These are phyloP conservation scores for Nakaseomyces sp. DNA, from an alignment of 1,139 yeast genomes.

Conservation along the genomic window DNA sequence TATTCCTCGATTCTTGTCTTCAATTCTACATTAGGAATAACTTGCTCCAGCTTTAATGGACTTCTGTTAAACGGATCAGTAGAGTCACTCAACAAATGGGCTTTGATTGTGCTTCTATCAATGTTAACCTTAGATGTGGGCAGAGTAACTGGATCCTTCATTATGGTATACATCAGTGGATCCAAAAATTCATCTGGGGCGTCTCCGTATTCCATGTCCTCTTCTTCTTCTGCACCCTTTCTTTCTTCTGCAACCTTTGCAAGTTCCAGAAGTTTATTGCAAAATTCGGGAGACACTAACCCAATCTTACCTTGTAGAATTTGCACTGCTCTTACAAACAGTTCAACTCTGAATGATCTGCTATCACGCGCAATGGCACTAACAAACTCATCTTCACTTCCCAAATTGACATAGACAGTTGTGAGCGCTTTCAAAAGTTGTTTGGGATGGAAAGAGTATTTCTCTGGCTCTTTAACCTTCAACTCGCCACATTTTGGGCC, in stretches of 20 bases:
- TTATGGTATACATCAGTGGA: constrained; percentile 89
- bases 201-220: constrained; percentile 83
- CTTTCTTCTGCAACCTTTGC: constrained; percentile 56
- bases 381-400: constrained; percentile 55
- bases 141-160: constrained; percentile 91
- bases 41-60: constrained; percentile 85
- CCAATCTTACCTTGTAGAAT: constrained; percentile 50
- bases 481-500: constrained; percentile 91
- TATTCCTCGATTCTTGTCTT: constrained; percentile 53
- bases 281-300: constrained; percentile 46
- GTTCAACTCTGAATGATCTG: constrained; percentile 63
- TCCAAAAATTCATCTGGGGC: constrained; percentile 94
- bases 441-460: constrained; percentile 76
- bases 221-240: constrained; percentile 60
- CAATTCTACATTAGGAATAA: constrained; percentile 63
- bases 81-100: constrained; percentile 86
- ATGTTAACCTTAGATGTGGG: constrained; percentile 80
- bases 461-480: constrained; percentile 76
- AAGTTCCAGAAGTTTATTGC: constrained; percentile 45
- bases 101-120: constrained; percentile 85
- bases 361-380: constrained; percentile 83
- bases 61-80: constrained; percentile 95
- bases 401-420: constrained; percentile 66
- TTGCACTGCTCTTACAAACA: constrained; percentile 61
- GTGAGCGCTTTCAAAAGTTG: constrained; percentile 59